Evolutionary conservation across 2,329 filamentous ascomycete genomes (phyloP).

Genomic region (Magnaporthales sp.): DNA sequence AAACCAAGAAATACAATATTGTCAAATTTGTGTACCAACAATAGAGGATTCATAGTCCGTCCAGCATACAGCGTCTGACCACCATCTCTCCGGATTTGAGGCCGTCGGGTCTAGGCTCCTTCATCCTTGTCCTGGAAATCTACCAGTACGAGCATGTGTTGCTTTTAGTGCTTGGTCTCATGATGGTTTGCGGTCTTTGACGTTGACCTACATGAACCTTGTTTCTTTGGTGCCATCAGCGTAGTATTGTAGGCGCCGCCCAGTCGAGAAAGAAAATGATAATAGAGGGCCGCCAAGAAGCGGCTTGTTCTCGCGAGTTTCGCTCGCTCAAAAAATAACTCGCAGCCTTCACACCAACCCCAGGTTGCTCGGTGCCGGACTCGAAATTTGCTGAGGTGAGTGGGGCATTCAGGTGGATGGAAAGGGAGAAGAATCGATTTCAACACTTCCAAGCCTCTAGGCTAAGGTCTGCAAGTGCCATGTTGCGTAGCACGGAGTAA

Average conservation of each 20-base stretch:
- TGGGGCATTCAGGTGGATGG: background rate
- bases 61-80: background rate
- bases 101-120: background rate
- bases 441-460: background rate
- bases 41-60: background rate
- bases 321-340: background rate
- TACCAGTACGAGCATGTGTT: background rate
- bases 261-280: background rate
- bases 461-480: background rate
- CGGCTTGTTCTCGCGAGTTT: conserved; percentile 1
- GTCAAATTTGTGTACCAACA: background rate
- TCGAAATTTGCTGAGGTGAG: background rate
- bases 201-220: background rate
- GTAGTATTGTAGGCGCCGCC: background rate
- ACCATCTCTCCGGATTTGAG: background rate
- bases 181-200: background rate
- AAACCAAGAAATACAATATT: background rate
- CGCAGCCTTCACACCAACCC: background rate
- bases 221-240: background rate
- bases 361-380: background rate
- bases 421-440: background rate
- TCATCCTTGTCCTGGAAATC: background rate
- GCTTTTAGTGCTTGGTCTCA: background rate
- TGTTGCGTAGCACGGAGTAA: background rate
- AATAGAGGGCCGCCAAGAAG: background rate